Percentiles rank a stretch among this genome's conserved stretches.
These are phyloP conservation scores for Ganoderma sinense DNA, from an alignment of 1,284 basidiomycete species.

Conservation along the genomic window DNA sequence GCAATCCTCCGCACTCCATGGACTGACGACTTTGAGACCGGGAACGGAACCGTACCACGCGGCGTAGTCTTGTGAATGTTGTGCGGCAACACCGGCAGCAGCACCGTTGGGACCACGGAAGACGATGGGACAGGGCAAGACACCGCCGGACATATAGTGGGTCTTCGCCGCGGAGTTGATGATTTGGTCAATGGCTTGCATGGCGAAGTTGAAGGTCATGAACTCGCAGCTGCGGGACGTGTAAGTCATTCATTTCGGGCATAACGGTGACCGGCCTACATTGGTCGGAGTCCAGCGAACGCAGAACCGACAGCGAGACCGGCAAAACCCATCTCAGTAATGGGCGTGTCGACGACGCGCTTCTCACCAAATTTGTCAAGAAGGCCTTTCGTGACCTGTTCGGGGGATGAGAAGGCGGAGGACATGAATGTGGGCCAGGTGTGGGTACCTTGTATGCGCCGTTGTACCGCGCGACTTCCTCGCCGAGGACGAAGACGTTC, in stretches of 20 bases:
- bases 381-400: conserved; percentile 94
- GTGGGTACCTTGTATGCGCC: conserved; percentile 94
- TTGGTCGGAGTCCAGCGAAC: conserved; percentile 91
- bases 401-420: not conserved
- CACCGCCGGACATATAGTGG: conserved; percentile 99
- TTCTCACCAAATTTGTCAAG: conserved; percentile 99
- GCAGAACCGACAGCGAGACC: conserved; percentile 97
- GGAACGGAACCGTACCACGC: conserved; percentile 98
- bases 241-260: conserved; percentile 7
- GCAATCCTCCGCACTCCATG: conserved; percentile 98
- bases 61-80: conserved; percentile 92
- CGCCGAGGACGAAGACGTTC: conserved; percentile 94
- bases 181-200: conserved; percentile 99
- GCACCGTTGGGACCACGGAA: conserved; percentile 99
- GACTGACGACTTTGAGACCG: conserved; percentile 97
- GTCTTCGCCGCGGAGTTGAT: conserved; percentile 99
- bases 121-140: conserved; percentile 96
- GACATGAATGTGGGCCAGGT: not conserved
- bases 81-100: conserved; percentile 94
- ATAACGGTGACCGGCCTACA: conserved; percentile 54
- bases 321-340: conserved; percentile 99
- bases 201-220: conserved; percentile 98
- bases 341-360: conserved; percentile 97
- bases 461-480: conserved; percentile 99
- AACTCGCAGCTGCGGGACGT: conserved; percentile 86